Base-by-base conservation (phyloP, 768 basidiomycete species). In the Leccinum imitatum region DNA sequence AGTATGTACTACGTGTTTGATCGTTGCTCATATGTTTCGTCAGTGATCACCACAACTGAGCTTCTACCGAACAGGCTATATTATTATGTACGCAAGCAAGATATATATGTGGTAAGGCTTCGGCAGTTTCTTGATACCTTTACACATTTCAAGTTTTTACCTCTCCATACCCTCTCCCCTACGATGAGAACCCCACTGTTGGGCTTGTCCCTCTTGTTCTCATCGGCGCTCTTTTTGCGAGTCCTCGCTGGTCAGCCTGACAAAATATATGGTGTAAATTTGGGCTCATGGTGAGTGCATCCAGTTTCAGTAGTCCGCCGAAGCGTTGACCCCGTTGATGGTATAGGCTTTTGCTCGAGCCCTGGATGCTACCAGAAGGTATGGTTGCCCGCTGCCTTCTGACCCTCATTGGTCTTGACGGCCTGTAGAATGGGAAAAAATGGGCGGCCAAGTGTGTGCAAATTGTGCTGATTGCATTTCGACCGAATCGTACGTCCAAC, bases 321-420 rank as follows among this genome's bases (percentile, higher is more conserved):
- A 14, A 14, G 37, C 33, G 35, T 61, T 39, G 52, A 61, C 62
- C 41, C 52, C 25, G 47, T 52, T 21, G 52, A 52, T 46, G 62
- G 7, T 53, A n/a, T 57, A 91, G 90, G 90, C 79, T 92, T 53
- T 72, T 92, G 0, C 71, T 90, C 6, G 90, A 92, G 66, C 65
- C 89, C n/a, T 92, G 90, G 90, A 92, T 92, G 90, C 77, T 90
- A 46, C 89, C 89, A 9, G 75, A 79, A 71, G 87, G 86, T 86
- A 60, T 10, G 56, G 11, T 1, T 17, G 0, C 6, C 6, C n/a
- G 10, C 39, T 37, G 27, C 6, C 6, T 4, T 44, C 13, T 19
- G 19, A 4, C 11, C 1, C 51, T n/a, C 4, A 1, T 46, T 41
- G 39, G 0, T 57, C 53, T 52, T 54, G 61, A 63, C 19, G 19